Evolutionary conservation across 805 yeast species (phyloP).

Genomic region (Monosporozyma aquatica): DNA sequence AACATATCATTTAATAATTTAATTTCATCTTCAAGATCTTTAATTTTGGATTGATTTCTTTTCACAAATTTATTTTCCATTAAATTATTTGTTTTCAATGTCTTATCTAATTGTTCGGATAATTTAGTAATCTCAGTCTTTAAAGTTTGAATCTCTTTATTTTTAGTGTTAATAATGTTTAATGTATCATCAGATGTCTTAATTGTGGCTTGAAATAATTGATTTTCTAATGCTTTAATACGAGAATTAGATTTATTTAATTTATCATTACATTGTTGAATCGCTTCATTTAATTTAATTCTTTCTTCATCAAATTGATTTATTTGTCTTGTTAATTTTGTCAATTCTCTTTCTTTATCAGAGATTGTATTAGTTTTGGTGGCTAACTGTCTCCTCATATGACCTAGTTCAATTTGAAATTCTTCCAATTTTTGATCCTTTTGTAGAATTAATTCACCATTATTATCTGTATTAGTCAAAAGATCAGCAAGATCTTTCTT

Average conservation of each 20-base stretch:
- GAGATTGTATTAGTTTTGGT: not conserved
- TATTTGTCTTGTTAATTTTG: not conserved
- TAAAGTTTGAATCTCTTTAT: conserved; percentile 12
- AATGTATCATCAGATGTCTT: conserved; percentile 15
- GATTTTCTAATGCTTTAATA: conserved; percentile 11
- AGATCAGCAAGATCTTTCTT: too few species aligned
- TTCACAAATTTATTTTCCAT: conserved; percentile 3
- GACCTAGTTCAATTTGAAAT: not conserved
- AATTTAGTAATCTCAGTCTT: conserved; percentile 3
- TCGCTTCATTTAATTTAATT: not conserved
- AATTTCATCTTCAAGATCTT: conserved; percentile 9
- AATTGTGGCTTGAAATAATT: conserved; percentile 15
- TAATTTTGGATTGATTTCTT: conserved; percentile 8
- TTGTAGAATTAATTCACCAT: not conserved
- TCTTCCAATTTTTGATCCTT: not conserved
- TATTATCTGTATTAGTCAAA: too few species aligned
- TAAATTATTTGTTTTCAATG: conserved; percentile 1
- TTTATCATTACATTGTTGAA: conserved; percentile 1
- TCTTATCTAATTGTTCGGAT: conserved; percentile 5
- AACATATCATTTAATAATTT: conserved; percentile 3
- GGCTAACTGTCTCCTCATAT: not conserved
- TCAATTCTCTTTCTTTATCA: not conserved
- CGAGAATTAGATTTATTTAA: conserved; percentile 3
- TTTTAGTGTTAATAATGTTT: conserved; percentile 13
- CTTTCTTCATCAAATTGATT: not conserved